Conservation (phyloP, 2,329 filamentous ascomycete species). For the Mycosphaerella arachidis region DNA sequence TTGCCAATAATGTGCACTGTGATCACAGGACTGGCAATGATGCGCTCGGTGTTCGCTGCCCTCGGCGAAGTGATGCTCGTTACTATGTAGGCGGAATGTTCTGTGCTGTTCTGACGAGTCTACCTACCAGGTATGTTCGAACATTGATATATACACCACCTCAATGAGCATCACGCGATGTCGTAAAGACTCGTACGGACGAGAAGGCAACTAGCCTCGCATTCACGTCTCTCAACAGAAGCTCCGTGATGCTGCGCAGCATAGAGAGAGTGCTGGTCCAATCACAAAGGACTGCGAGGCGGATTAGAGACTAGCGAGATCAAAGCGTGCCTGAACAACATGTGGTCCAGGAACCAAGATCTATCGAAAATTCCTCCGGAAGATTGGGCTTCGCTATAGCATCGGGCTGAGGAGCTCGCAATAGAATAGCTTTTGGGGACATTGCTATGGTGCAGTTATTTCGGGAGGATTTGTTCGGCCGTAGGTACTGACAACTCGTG, state of each 20-base stretch:
- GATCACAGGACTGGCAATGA: neutral
- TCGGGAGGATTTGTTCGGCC: neutral
- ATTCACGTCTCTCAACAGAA: neutral
- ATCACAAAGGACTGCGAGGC: no score
- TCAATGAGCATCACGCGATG: neutral
- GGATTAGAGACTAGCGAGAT: no score
- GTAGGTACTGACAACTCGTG: neutral
- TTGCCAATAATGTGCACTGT: neutral
- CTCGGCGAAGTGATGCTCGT: neutral
- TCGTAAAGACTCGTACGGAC: neutral
- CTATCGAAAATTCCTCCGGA: neutral
- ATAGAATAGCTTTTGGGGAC: neutral
- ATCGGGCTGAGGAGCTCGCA: neutral
- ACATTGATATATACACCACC: neutral
- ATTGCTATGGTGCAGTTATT: neutral
- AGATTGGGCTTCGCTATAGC: neutral
- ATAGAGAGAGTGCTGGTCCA: neutral
- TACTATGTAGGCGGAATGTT: neutral
- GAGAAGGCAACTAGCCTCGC: neutral
- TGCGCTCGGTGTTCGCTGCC: neutral
- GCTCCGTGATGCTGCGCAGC: neutral
- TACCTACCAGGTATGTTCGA: neutral
- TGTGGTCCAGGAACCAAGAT: neutral
- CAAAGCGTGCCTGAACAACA: no score
- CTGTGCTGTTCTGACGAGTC: neutral